A percentile compares a stretch with the other conserved stretches of the same genome.
phyloP scores from a whole-genome alignment of 306 rosid genomes.

The Hippophae tibetana region DNA sequence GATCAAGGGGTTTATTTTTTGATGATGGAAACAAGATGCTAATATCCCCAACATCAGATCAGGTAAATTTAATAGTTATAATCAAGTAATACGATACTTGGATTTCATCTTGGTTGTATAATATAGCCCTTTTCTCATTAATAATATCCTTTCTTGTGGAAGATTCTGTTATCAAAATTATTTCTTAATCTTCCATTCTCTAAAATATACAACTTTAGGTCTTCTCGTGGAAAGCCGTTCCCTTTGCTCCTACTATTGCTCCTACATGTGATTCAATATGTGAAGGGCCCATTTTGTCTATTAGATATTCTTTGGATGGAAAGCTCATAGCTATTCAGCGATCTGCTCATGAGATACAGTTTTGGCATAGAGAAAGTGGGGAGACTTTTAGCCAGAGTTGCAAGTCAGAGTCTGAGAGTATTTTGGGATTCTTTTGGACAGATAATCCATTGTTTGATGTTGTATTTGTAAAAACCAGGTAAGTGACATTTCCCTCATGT shows the following conservation, averaged over 20 bases:
- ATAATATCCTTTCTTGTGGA: neutral
- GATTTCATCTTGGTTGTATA: neutral
- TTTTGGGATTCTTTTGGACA: constrained; percentile 95
- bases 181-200: constrained; percentile 4
- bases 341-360: constrained; percentile 66
- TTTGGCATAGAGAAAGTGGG: constrained; percentile 69
- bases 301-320: constrained; percentile 74
- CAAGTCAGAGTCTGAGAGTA: constrained; percentile 69
- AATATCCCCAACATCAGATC: constrained; percentile 67
- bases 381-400: constrained; percentile 71
- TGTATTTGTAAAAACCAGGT: constrained; percentile 88
- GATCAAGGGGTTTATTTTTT: constrained; percentile 63
- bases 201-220: constrained; percentile 30
- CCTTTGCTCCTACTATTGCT: constrained; percentile 54
- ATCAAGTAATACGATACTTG: constrained; percentile 2
- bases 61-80: constrained; percentile 36
- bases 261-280: constrained; percentile 58
- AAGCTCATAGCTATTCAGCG: constrained; percentile 78
- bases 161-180: constrained; percentile 3
- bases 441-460: constrained; percentile 74
- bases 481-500: constrained; percentile 13
- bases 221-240: constrained; percentile 81
- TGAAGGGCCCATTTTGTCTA: constrained; percentile 76
- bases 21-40: constrained; percentile 85
- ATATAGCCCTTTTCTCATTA: neutral